Evolutionary conservation across 2,329 filamentous ascomycete genomes (phyloP).

Genomic region (Proliferodiscus dingleyae): DNA sequence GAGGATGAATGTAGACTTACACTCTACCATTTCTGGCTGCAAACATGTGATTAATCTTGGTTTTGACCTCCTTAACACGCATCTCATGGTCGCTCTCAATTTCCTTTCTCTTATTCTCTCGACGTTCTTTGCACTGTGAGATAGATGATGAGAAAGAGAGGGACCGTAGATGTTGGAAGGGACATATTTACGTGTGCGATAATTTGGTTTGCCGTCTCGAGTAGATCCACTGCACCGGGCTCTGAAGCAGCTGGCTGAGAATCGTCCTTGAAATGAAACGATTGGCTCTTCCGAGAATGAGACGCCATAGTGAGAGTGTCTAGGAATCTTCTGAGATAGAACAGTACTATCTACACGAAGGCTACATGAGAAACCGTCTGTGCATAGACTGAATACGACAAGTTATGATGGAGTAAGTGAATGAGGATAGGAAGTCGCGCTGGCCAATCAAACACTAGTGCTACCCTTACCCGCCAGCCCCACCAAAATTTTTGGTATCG

Average conservation of each 20-base stretch:
- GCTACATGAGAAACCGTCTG: background rate
- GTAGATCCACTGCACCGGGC: conserved; percentile 7
- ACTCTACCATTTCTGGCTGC: conserved; percentile 20
- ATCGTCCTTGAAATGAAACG: conserved; percentile 13
- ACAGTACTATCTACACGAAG: no score
- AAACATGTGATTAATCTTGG: conserved; percentile 21
- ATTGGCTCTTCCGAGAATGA: conserved; percentile 10
- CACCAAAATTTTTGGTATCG: conserved; percentile 16
- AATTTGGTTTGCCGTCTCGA: conserved; percentile 16
- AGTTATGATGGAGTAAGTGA: background rate
- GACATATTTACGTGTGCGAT: conserved; percentile 13
- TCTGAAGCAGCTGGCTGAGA: conserved; percentile 13
- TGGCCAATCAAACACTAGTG: conserved; percentile 20
- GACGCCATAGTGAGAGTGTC: conserved; percentile 15
- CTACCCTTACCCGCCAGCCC: conserved; percentile 2
- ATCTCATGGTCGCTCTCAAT: conserved; percentile 24
- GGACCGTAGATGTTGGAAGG: no score
- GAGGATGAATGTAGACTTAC: no score
- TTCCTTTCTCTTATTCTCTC: conserved; percentile 25
- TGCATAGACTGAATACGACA: background rate
- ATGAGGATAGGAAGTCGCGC: background rate
- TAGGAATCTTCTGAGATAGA: background rate
- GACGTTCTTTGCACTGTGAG: conserved; percentile 22
- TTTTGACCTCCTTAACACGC: conserved; percentile 21
- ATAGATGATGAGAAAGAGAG: background rate